phyloP scores from a whole-genome alignment of 2,329 filamentous ascomycete genomes.

The Laburnicola sp. region DNA sequence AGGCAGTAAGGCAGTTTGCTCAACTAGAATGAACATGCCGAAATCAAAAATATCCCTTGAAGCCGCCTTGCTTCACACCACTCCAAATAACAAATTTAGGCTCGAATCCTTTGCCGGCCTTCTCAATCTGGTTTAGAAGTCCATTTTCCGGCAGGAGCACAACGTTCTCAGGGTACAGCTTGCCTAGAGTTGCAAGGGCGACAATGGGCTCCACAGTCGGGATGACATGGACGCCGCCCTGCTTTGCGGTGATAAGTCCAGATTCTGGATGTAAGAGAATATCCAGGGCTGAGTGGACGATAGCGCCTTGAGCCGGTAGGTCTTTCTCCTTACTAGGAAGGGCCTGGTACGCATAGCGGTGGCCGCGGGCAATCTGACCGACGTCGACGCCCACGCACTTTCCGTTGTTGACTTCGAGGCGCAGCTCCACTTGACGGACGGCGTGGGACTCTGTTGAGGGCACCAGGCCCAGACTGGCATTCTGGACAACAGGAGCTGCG shows the following conservation, averaged over 20 bases:
- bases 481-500: neutral
- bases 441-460: neutral
- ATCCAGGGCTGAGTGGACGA: neutral
- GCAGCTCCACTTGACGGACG: neutral
- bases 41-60: neutral
- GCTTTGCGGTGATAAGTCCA: neutral
- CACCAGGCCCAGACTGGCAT: neutral
- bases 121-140: neutral
- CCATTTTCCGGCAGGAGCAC: neutral
- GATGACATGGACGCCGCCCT: neutral
- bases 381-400: neutral
- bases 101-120: neutral
- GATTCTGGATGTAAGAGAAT: neutral
- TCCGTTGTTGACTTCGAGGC: neutral
- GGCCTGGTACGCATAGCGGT: neutral
- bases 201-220: neutral
- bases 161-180: conserved; percentile 1
- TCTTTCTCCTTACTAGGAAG: neutral
- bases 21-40: neutral
- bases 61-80: neutral
- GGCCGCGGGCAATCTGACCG: neutral
- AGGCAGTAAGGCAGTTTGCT: neutral
- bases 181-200: neutral
- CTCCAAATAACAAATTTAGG: neutral
- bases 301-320: neutral